Percentiles rank a stretch among this genome's conserved stretches.
Evolutionary conservation across 169 alveolate genomes (phyloP).

Genomic region (Cyclospora cayetanensis): DNA sequence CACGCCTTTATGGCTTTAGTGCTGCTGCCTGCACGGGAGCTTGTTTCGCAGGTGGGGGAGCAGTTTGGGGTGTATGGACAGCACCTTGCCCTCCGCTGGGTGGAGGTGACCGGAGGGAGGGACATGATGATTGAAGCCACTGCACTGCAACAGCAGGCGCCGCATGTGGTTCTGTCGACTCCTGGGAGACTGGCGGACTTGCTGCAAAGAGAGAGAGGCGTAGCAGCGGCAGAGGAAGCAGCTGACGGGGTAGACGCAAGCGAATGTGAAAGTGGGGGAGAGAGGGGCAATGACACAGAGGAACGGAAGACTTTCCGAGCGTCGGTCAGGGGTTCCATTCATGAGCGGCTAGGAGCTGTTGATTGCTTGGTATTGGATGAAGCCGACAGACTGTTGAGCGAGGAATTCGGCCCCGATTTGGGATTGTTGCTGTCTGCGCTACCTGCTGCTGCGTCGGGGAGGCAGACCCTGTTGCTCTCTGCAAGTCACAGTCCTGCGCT

Average conservation of each 20-base stretch:
- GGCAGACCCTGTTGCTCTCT: constrained; percentile 96
- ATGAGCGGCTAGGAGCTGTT: constrained; percentile 81
- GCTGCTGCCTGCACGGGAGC: constrained; percentile 97
- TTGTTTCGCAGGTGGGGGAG: constrained; percentile 93
- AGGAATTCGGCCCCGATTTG: constrained; percentile 85
- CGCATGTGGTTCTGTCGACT: constrained; percentile 96
- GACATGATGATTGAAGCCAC: constrained; percentile 60
- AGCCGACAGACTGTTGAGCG: constrained; percentile 95
- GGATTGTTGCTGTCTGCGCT: constrained; percentile 78
- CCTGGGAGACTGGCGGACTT: constrained; percentile 96
- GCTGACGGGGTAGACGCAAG: not conserved
- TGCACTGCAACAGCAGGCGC: constrained; percentile 82
- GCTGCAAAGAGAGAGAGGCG: constrained; percentile 72
- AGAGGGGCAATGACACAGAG: not conserved
- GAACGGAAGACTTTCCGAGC: constrained; percentile 74
- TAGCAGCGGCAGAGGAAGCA: constrained; percentile 31
- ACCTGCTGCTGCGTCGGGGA: constrained; percentile 83
- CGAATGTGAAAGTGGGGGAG: not conserved
- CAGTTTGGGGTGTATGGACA: constrained; percentile 83
- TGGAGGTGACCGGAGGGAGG: constrained; percentile 67
- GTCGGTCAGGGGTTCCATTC: constrained; percentile 63
- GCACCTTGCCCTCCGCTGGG: constrained; percentile 60
- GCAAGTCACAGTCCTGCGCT: constrained; percentile 97
- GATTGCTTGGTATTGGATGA: constrained; percentile 96
- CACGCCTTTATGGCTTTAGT: constrained; percentile 89